These are phyloP conservation scores for Rhizopogon hawkerae DNA, from an alignment of 1,284 basidiomycete species.

Conservation along the genomic window DNA sequence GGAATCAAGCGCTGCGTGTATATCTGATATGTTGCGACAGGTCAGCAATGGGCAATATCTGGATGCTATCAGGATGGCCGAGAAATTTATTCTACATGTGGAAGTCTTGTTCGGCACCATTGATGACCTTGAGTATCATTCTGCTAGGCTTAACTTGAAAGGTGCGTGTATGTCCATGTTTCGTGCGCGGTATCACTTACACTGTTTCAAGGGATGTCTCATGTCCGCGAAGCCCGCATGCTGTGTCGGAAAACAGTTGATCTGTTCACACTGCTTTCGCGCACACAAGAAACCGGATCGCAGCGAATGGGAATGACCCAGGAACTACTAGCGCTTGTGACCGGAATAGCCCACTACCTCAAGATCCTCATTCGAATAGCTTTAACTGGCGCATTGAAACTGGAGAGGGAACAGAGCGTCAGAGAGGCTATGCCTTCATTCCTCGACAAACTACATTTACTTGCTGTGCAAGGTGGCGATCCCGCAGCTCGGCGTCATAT, in stretches of 20 bases:
- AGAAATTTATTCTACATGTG: slow-evolving; percentile 97
- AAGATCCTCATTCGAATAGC: slow-evolving; percentile 99
- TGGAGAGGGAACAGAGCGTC: slow-evolving; percentile 85
- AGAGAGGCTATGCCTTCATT: slow-evolving; percentile 82
- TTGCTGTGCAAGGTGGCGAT: slow-evolving; percentile 83
- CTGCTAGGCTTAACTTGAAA: slow-evolving; percentile 74
- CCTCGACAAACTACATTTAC: slow-evolving; percentile 84
- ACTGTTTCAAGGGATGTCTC: slow-evolving; percentile 75
- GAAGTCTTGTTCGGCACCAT: slow-evolving; percentile 97
- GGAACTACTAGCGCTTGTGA: slow-evolving; percentile 95
- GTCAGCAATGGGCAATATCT: slow-evolving; percentile 96
- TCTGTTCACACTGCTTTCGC: slow-evolving; percentile 94
- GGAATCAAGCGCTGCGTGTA: slow-evolving; percentile 98
- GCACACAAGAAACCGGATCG: slow-evolving; percentile 87
- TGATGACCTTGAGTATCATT: slow-evolving; percentile 91
- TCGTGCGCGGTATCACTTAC: slow-evolving; percentile 12
- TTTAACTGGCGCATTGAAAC: slow-evolving; percentile 88
- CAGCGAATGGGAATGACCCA: slow-evolving; percentile 94
- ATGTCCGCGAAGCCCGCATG: slow-evolving; percentile 96
- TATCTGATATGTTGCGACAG: slow-evolving; percentile 96
- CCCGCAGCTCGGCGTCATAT: slow-evolving; percentile 66
- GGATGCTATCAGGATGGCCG: slow-evolving; percentile 96
- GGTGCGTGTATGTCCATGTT: slow-evolving; percentile 42
- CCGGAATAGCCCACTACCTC: slow-evolving; percentile 96
- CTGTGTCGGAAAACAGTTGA: slow-evolving; percentile 99